Percentiles rank a stretch among this genome's conserved stretches.
Conservation (phyloP, 2,329 filamentous ascomycete species). For the Elsinoe necatrix region DNA sequence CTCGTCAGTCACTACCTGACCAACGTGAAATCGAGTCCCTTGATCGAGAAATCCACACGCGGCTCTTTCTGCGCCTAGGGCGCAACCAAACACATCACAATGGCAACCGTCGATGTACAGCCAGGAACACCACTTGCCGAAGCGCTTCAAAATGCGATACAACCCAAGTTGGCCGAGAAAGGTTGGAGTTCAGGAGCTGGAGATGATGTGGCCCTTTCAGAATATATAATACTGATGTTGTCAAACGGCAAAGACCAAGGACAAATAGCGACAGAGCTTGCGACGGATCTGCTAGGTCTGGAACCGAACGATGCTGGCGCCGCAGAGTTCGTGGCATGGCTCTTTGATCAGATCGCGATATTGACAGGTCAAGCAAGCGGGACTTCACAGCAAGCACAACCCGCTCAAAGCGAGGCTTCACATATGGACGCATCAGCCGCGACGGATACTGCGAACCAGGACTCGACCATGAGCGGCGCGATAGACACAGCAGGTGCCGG, state of each 20-base stretch:
- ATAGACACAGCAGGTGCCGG: conserved; percentile 34
- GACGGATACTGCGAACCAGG: conserved; percentile 40
- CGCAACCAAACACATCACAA: conserved; percentile 33
- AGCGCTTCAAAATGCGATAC: conserved; percentile 71
- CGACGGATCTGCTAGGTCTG: conserved; percentile 75
- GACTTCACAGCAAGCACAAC: conserved; percentile 22
- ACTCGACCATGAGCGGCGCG: conserved; percentile 64
- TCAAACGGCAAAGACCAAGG: conserved; percentile 89
- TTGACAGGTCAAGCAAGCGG: conserved; percentile 58
- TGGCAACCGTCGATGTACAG: conserved; percentile 64
- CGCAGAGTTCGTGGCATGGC: conserved; percentile 77
- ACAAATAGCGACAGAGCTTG: conserved; percentile 79
- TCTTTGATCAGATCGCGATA: conserved; percentile 76
- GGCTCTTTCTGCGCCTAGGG: not conserved
- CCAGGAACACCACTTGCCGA: conserved; percentile 76
- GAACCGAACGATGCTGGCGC: conserved; percentile 75
- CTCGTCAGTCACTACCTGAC: not conserved
- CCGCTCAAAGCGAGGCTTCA: conserved; percentile 15
- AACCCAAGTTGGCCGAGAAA: conserved; percentile 84
- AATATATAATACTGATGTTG: conserved; percentile 97
- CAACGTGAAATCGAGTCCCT: not conserved
- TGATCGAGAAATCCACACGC: not conserved
- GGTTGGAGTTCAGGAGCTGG: conserved; percentile 82
- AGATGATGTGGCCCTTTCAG: conserved; percentile 73
- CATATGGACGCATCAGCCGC: not conserved